Base-by-base conservation (phyloP, 2,329 filamentous ascomycete species). In the Colletotrichum sp. region DNA sequence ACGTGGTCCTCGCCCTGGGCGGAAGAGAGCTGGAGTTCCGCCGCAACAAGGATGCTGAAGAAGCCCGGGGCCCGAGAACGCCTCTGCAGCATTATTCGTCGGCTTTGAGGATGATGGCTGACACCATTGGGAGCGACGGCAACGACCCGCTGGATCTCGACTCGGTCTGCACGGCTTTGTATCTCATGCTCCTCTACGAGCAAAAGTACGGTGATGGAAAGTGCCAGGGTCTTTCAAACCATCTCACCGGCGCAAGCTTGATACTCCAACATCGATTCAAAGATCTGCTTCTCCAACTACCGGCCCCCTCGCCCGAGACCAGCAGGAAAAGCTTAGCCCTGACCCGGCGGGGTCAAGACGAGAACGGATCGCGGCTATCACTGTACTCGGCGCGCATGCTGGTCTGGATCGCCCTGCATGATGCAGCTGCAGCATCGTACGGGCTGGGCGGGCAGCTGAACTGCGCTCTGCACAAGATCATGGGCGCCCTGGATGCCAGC, bases 161-260 rank as follows among this genome's bases (percentile, higher is more conserved):
- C 64, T 78, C 79, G 1, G 80, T 84, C 29, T 79, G 80, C 16
- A 82, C 83, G 2, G 80, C 81, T 1, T 67, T 85, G 8, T 85
- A 83, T 76, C 75, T 86, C 12, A 85, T 86, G 83, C 79, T 85
- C 2, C 59, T 83, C 4, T 86, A 85, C 44, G 84, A 85, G 77
- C 84, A 85, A 70, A 84, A 84, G 39, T 84, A 82, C 44, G 84
- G 84, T n/a, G 84, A 86, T 19, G 79, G 80, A 1, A 78, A 74
- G 13, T 83, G 83, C 25, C 79, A 77, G 9, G 82, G 83, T 2
- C 77, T 83, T 39, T 70, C 79, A 3, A 82, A 83, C 25, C 84
- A 85, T 66, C 79, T 85, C 6, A 79, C 79, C 22, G 84, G 83
- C 1, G 80, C 83, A 5, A 79, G 83, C 5, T 78, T 82, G 36